Percentiles rank a stretch among this genome's conserved stretches.
Conservation (phyloP, 345 rosid genomes). For the Eucalyptus globulus region DNA sequence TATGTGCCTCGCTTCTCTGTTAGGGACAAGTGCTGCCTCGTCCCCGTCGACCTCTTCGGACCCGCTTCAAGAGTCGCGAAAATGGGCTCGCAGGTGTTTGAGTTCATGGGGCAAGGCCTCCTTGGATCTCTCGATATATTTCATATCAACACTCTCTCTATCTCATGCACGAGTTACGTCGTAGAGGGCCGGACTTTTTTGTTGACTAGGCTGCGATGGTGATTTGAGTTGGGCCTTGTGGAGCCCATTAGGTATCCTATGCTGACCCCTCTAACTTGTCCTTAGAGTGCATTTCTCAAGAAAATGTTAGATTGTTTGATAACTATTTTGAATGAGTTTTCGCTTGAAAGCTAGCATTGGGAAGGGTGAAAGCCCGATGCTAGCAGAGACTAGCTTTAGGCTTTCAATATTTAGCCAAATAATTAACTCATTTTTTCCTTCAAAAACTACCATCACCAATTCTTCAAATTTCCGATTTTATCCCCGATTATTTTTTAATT, state of each 20-base stretch:
- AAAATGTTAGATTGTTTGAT: accelerated
- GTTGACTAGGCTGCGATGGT: no score
- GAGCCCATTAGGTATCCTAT: not conserved
- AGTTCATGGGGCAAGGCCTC: not conserved
- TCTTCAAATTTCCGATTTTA: accelerated
- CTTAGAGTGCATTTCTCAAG: accelerated
- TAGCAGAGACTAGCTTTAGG: accelerated
- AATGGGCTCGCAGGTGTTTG: not conserved
- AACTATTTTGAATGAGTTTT: no score
- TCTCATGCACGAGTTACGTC: not conserved
- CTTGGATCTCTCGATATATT: not conserved
- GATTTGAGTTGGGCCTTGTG: not conserved
- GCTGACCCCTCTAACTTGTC: not conserved
- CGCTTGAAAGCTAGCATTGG: accelerated
- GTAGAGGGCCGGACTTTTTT: not conserved
- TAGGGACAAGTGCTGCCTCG: not conserved
- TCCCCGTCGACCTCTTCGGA: not conserved
- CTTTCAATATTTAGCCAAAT: no score
- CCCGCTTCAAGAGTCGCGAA: not conserved
- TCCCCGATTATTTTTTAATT: no score
- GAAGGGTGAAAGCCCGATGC: accelerated
- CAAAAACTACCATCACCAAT: accelerated
- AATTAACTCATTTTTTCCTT: accelerated
- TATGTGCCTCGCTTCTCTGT: not conserved
- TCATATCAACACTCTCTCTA: not conserved